phyloP scores from a whole-genome alignment of 2,329 filamentous ascomycete species.

The Akanthomyces dipterigenus region DNA sequence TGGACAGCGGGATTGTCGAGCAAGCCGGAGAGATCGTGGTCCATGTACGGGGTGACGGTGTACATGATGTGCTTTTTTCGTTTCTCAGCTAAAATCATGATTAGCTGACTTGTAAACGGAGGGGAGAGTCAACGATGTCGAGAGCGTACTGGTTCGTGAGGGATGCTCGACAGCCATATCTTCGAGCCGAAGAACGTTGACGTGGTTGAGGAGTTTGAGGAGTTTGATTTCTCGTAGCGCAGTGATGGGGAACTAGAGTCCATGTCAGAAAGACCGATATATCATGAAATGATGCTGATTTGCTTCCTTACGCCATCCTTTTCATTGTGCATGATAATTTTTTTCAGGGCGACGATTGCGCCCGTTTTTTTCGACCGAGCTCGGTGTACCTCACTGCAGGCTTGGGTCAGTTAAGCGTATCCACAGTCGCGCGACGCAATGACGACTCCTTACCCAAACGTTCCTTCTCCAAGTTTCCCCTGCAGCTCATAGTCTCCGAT shows the following conservation, averaged over 20 bases:
- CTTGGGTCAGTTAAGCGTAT: slow-evolving; percentile 6
- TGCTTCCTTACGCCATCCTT: slow-evolving; percentile 71
- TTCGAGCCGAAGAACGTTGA: slow-evolving; percentile 77
- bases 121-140: background rate
- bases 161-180: slow-evolving; percentile 92
- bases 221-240: slow-evolving; percentile 96
- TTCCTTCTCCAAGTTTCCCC: slow-evolving; percentile 86
- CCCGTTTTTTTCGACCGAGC: slow-evolving; percentile 71
- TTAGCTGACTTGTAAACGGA: background rate
- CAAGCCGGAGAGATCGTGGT: slow-evolving; percentile 94
- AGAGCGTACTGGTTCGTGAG: slow-evolving; percentile 48
- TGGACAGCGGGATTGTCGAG: slow-evolving; percentile 89
- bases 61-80: slow-evolving; percentile 84
- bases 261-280: slow-evolving; percentile 14
- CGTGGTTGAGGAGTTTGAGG: slow-evolving; percentile 87
- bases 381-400: slow-evolving; percentile 75
- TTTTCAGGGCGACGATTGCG: slow-evolving; percentile 81
- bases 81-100: slow-evolving; percentile 53
- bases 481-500: slow-evolving; percentile 74
- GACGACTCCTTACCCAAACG: slow-evolving; percentile 63
- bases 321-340: slow-evolving; percentile 99
- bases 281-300: background rate
- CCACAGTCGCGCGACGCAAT: slow-evolving; percentile 7
- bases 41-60: slow-evolving; percentile 99
- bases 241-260: slow-evolving; percentile 86